Conservation (phyloP, 257 asterid species). For the Fraxinus americana region DNA sequence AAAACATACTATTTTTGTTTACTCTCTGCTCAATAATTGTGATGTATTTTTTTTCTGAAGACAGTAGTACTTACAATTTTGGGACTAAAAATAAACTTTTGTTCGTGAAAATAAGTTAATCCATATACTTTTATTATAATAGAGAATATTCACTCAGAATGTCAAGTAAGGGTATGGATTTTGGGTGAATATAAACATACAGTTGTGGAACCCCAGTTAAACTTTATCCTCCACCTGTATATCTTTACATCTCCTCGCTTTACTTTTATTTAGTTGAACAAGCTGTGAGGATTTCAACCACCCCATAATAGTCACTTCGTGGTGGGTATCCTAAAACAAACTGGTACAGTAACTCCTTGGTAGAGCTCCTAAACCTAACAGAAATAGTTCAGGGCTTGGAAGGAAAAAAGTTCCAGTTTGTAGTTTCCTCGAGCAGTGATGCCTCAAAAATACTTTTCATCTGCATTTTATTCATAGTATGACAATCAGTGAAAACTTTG, state of each 20-base stretch:
- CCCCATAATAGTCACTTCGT: too few species aligned
- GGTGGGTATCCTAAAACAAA: too few species aligned
- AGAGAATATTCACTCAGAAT: too few species aligned
- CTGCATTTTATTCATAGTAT: conserved; percentile 7
- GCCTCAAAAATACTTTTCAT: conserved; percentile 14
- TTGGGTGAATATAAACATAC: too few species aligned
- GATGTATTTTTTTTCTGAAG: background rate
- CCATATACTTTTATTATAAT: background rate
- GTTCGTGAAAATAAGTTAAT: too few species aligned
- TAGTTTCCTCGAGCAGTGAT: background rate
- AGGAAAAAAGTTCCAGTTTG: background rate
- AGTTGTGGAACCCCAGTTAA: too few species aligned
- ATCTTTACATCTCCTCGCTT: too few species aligned
- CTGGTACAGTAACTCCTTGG: too few species aligned
- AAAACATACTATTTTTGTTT: background rate
- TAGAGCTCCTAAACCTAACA: background rate
- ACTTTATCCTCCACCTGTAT: too few species aligned
- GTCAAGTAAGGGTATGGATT: too few species aligned
- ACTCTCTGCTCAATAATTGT: background rate
- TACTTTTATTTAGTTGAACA: too few species aligned
- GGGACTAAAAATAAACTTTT: background rate
- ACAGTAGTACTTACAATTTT: background rate
- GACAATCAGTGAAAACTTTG: background rate
- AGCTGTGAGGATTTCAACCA: too few species aligned
- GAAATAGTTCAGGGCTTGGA: background rate